phyloP scores from a whole-genome alignment of 768 basidiomycete species.

The Gelatoporia subvermispora region DNA sequence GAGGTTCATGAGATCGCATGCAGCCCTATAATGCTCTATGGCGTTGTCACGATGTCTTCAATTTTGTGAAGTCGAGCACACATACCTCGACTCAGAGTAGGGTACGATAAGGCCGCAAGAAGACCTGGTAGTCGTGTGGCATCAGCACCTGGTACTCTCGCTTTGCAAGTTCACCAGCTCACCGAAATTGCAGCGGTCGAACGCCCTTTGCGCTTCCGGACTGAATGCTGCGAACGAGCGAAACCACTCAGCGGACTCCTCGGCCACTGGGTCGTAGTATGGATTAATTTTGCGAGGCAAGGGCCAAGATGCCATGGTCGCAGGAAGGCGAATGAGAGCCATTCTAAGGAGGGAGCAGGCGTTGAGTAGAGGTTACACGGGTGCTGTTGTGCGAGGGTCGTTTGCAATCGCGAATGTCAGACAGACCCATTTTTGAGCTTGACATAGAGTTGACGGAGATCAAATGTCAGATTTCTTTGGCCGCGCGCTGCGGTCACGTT shows the following conservation, averaged over 20 bases:
- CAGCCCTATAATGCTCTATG: slow-evolving; percentile 7
- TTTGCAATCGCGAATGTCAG: too few species aligned
- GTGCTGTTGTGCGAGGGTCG: too few species aligned
- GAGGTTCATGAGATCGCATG: slow-evolving; percentile 20
- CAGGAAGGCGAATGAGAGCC: slow-evolving; percentile 15
- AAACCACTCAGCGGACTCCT: slow-evolving; percentile 24
- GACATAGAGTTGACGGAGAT: too few species aligned
- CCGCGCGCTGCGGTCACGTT: too few species aligned
- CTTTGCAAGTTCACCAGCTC: neutral
- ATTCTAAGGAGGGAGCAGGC: too few species aligned
- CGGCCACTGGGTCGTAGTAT: slow-evolving; percentile 18
- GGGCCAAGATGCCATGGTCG: slow-evolving; percentile 24
- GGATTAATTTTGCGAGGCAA: slow-evolving; percentile 26
- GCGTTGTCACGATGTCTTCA: neutral
- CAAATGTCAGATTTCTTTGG: too few species aligned
- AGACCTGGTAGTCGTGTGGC: too few species aligned
- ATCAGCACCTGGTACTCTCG: neutral
- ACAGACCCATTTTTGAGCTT: too few species aligned
- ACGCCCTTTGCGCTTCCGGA: slow-evolving; percentile 19
- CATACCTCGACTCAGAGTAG: slow-evolving; percentile 7
- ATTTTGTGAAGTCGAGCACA: neutral
- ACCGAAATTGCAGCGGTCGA: slow-evolving; percentile 24
- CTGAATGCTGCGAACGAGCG: slow-evolving; percentile 22
- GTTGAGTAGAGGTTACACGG: neutral
- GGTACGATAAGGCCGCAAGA: slow-evolving; percentile 8